These are phyloP conservation scores for Liriodendron chinense DNA, from an alignment of 164 flowering plant species.

Conservation along the genomic window DNA sequence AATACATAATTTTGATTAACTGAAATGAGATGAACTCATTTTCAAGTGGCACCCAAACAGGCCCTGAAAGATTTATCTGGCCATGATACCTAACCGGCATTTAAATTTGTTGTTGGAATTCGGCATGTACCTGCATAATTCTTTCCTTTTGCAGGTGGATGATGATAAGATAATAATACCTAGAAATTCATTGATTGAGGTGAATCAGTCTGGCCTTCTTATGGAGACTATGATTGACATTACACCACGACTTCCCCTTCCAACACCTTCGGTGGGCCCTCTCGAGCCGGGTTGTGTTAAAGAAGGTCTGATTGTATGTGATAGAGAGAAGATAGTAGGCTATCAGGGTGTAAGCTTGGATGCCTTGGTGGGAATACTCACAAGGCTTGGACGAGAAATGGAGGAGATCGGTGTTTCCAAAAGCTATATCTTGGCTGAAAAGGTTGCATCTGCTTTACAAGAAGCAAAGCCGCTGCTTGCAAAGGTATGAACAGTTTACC, in stretches of 20 bases:
- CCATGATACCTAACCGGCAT: not conserved
- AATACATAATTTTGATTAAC: no score
- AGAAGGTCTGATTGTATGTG: constrained; percentile 90
- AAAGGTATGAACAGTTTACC: constrained; percentile 45
- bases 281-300: constrained; percentile 69
- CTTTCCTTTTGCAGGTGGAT: constrained; percentile 53
- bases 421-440: constrained; percentile 62
- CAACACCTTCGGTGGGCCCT: constrained; percentile 79
- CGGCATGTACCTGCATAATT: not conserved
- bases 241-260: constrained; percentile 85
- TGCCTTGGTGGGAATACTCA: constrained; percentile 85
- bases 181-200: constrained; percentile 77
- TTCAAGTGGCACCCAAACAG: no score
- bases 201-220: constrained; percentile 97
- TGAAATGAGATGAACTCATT: no score
- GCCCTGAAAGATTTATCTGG: not conserved
- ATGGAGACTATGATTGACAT: constrained; percentile 98
- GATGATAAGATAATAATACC: constrained; percentile 90
- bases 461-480: constrained; percentile 84
- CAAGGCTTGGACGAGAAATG: constrained; percentile 86
- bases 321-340: constrained; percentile 75
- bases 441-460: constrained; percentile 67
- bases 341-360: constrained; percentile 90
- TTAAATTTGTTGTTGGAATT: not conserved
- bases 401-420: constrained; percentile 79